Evolutionary conservation across 768 basidiomycete genomes (phyloP), one percentile per base, ranked within the genome.

Genomic region (Lactifluus piperatus): DNA sequence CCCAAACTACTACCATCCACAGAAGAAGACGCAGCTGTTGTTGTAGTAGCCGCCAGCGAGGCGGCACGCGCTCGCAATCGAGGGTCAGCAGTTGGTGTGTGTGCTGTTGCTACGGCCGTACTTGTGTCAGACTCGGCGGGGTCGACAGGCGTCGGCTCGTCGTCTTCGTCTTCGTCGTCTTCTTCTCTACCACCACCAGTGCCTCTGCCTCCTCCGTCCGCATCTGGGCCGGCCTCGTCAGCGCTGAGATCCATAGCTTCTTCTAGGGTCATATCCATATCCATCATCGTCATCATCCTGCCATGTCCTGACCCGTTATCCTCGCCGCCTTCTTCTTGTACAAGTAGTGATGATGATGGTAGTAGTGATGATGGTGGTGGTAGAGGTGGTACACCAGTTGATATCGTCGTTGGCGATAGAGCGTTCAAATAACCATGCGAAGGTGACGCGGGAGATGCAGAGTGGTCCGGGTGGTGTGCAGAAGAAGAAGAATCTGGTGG

Each of bases 201-300:
- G 26, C 37, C 50, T 32, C 7, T 32, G 18, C 49, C 54, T 2
- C 59, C 57, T 7, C 62, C 47, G 5, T 51, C 58, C 4, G 30
- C 41, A 8, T 51, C 54, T 24, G 57, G n/a, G n/a, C n/a, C 65
- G 27, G 50, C 55, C 32, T 64, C 65, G 44, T 66, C 61, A n/a
- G 57, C 60, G 46, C 60, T 62, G 36, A 68, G 52, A n/a, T 68
- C 67, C 67, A 68, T 66, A 27, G 65, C 67, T 29, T 68, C 67
- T 48, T 68, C 67, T 3, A 68, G 65, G 36, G 56, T 66, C 62
- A 65, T 66, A n/a, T 54, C 67, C 66, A 63, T 56, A 9, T 49
- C 59, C 49, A 44, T 51, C 5, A 55, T 65, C 45, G 62, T 66
- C 2, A 65, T 68, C 14, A 68, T n/a, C n/a, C n/a, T n/a, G n/a